Conservation (phyloP, 306 rosid species). For the Sindora glabra region DNA sequence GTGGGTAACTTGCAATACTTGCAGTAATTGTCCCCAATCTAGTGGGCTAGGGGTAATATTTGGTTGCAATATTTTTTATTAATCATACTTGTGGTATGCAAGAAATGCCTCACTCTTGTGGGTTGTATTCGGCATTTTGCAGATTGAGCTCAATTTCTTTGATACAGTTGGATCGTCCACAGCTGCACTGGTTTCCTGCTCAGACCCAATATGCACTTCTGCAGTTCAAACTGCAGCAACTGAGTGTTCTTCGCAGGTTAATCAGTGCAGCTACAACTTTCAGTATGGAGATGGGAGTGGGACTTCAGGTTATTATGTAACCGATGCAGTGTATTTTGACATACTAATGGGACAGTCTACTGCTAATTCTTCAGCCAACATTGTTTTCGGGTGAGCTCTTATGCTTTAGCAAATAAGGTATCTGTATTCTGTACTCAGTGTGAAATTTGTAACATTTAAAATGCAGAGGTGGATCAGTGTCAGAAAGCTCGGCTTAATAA, state of each 20-base stretch:
- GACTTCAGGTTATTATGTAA: constrained; percentile 67
- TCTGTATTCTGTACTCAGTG: neutral
- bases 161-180: constrained; percentile 66
- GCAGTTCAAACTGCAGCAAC: constrained; percentile 50
- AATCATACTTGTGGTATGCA: neutral
- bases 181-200: constrained; percentile 50
- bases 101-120: neutral
- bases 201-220: constrained; percentile 65
- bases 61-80: neutral
- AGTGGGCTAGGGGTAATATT: constrained; percentile 77
- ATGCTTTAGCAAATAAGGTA: constrained; percentile 1
- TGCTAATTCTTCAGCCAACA: constrained; percentile 57
- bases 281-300: constrained; percentile 92
- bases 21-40: constrained; percentile 77
- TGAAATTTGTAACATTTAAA: constrained; percentile 5
- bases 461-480: constrained; percentile 10
- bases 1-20: constrained; percentile 88
- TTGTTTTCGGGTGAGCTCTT: constrained; percentile 81
- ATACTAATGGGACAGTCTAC: constrained; percentile 64
- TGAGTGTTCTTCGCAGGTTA: constrained; percentile 56
- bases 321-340: constrained; percentile 66
- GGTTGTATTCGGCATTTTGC: constrained; percentile 26
- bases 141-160: constrained; percentile 81
- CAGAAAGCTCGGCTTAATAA: too few species aligned
- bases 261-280: constrained; percentile 73